Evolutionary conservation across 1,139 yeast genomes (phyloP), one percentile per base, ranked within the genome.

Genomic region (Candida sp.): DNA sequence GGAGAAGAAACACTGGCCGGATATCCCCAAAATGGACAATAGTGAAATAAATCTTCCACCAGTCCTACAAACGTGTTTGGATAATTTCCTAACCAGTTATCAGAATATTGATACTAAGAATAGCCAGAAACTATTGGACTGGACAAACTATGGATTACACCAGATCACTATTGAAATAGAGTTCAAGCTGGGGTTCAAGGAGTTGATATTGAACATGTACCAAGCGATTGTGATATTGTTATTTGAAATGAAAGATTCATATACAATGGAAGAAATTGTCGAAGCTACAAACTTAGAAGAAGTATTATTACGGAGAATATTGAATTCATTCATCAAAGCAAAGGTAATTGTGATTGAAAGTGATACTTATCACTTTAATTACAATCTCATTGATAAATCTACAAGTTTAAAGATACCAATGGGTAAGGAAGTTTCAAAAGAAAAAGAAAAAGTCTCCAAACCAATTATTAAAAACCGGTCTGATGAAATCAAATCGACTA

Each of bases 1-100:
- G 37, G 69, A 66, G 42, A 63, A 63, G 49, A 58, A 61, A 33
- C 52, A 58, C 40, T 73, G 79, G 79, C 76, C 77, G 0, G 75
- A 67, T 33, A 60, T 71, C 7, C 76, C 77, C 3, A 59, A 59
- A 22, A 37, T 37, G 15, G 39, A 37, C 19, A 22, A 21, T 3
- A 53, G 47, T 29, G 43, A 45, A 22, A 63, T 58, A 15, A 39
- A 50, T 1, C 39, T 66, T 35, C 63, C 66, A 0, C 21, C 39
- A 0, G 38, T 40, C 5, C 50, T 64, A 11, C 39, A 44, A 4
- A 12, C 21, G 1, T 42, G 58, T 0, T 33, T 65, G 3, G 49
- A 50, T 8, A 38, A 45, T 3, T 62, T 63, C 38, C 47, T 49
- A 1, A 38, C 43, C 1, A 23, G 53, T 34, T 50, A 66, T 50